Base-by-base conservation (phyloP, 192 early-diverging fungal species). In the Dissophora ornata region DNA sequence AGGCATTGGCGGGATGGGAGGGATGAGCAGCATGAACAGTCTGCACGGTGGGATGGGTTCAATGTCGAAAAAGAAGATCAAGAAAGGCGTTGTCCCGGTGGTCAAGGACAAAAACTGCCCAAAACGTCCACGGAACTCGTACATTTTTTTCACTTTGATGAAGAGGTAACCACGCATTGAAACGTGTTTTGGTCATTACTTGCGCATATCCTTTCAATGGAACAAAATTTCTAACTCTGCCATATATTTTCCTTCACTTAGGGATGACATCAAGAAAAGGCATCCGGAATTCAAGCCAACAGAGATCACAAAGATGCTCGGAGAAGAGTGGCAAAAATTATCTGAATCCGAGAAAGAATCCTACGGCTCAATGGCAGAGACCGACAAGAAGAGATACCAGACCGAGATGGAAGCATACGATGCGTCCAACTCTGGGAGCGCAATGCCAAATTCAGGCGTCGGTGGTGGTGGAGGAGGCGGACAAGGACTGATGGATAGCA, bases 21-120 rank as follows among this genome's bases (percentile, higher is more conserved):
- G 57, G 2, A 44, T 69, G 57, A 44, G 48, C 38, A 44, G 55
- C 2, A 52, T 69, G 45, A 47, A 55, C 36, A 50, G 34, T 22
- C 19, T 40, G 16, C 66, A 57, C 24, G 54, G 60, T 36, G 69
- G 46, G 9, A 25, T 57, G 16, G 66, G 63, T 1, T 21, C 46
- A 33, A 26, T 77, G 19, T 77, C 73, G 10, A 77, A 77, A 44
- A 77, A 77, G 34, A 77, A 77, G 53, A 56, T 67, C 40, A 77
- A 73, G 21, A 54, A 60, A 49, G 63, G 44, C 0, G 32, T 44
- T 32, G 36, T 46, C 0, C 64, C 73, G 9, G 46, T 62, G 29
- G 40, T 69, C 33, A 82, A 81, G 61, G 80, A 81, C 40, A 75
- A 75, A 49, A 82, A 82, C 28, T 74, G 73, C 38, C 80, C 80